These are phyloP conservation scores for Oryza longistaminata DNA, from an alignment of 176 grass and related monocot genomes.

Conservation along the genomic window DNA sequence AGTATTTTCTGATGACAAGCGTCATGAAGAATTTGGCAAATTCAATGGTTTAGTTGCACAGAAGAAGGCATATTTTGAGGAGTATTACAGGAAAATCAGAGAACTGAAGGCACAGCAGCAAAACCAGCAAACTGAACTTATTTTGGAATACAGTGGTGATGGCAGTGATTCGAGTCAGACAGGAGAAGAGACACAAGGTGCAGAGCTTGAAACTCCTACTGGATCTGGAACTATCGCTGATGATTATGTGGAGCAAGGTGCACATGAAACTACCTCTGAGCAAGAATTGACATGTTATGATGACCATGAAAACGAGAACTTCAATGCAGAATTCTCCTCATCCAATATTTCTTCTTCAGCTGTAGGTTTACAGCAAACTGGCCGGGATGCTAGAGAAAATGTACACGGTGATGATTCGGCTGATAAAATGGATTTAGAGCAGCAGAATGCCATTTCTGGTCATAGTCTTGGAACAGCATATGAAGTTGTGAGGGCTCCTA, in stretches of 20 bases:
- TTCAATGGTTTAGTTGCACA: slow-evolving; percentile 97
- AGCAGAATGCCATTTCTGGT: slow-evolving; percentile 21
- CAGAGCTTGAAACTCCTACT: slow-evolving; percentile 51
- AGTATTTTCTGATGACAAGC: slow-evolving; percentile 86
- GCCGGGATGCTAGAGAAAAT: slow-evolving; percentile 37
- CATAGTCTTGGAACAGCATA: slow-evolving; percentile 27
- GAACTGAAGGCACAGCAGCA: slow-evolving; percentile 85
- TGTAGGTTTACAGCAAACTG: slow-evolving; percentile 38
- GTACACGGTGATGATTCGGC: slow-evolving; percentile 7
- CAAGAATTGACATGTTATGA: slow-evolving; percentile 39
- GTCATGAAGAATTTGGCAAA: slow-evolving; percentile 93
- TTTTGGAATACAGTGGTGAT: slow-evolving; percentile 84
- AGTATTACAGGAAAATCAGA: slow-evolving; percentile 89
- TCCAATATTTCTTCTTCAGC: slow-evolving; percentile 32
- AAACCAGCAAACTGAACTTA: slow-evolving; percentile 86
- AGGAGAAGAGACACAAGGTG: slow-evolving; percentile 51
- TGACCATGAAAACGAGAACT: slow-evolving; percentile 32
- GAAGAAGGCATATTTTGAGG: slow-evolving; percentile 98
- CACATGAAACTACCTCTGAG: slow-evolving; percentile 29
- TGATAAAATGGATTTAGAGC: slow-evolving; percentile 15
- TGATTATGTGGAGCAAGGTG: slow-evolving; percentile 44
- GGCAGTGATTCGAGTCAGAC: slow-evolving; percentile 88
- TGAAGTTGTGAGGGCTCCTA: slow-evolving; percentile 29
- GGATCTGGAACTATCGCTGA: slow-evolving; percentile 39
- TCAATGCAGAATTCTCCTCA: slow-evolving; percentile 24